Evolutionary conservation across 208 protist species (phyloP), one percentile per base, ranked within the genome.

Genomic region (Entamoeba moshkovskii): DNA sequence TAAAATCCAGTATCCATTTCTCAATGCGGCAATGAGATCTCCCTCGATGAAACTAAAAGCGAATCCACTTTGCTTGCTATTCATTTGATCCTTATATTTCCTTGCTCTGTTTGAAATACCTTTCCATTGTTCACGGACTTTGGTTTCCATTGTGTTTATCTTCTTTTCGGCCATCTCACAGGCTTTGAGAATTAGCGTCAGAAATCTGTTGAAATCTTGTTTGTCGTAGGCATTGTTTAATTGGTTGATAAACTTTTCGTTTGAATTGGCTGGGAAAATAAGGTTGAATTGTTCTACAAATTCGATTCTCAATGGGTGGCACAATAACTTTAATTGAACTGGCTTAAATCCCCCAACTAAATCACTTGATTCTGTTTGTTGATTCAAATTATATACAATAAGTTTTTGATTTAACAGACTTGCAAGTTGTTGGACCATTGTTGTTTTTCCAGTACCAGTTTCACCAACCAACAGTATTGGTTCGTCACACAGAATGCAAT

Each of bases 331-430:
- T 1, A 99, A 96, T 94, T 99, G 98, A 18, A 99, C 97, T 33
- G 99, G 99, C 95, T 98, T 98, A 96, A 98, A 99, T 11, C 99
- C 99, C 66, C 99, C 99, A 95, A 99, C 97, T 59, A 99, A 97
- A 94, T 99, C 99, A 42, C 97, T 96, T 91, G 97, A 97, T 94
- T 99, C 99, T 5, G 97, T 99, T 96, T 99, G 99, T 96, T 99
- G 98, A 94, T 98, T 99, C 93, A 99, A 96, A 96, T 99, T 99
- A 94, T 98, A 97, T 3, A 98, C 96, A 1, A 95, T 96, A 0
- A 99, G 96, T 91, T 97, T 95, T 47, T 95, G 92, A 49, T 96
- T 95, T 6, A 97, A 73, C 45, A 93, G 92, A 45, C 93, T 45
- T 1, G 97, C 97, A 15, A 98, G 94, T 42, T 97, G 93, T 94